These are phyloP conservation scores for Bipolaris oryzae DNA, from an alignment of 2,329 filamentous ascomycete genomes.

Conservation along the genomic window DNA sequence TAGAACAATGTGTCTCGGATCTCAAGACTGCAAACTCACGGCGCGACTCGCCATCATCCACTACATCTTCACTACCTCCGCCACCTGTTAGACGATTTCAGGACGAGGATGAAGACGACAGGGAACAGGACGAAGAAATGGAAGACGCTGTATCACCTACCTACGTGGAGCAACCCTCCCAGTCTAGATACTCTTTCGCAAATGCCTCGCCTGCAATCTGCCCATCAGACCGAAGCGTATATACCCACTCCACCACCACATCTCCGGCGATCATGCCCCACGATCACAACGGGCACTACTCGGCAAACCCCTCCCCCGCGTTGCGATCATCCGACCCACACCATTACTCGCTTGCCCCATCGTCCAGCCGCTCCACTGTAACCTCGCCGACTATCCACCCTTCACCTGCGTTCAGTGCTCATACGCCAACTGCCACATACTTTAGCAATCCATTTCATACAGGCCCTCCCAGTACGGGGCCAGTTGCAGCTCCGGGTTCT, in stretches of 20 bases:
- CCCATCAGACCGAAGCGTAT: slow-evolving; percentile 47
- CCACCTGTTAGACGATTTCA: slow-evolving; percentile 21
- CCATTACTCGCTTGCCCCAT: slow-evolving; percentile 54
- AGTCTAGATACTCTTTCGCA: slow-evolving; percentile 34
- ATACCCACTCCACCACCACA: slow-evolving; percentile 45
- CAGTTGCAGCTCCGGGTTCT: slow-evolving; percentile 27
- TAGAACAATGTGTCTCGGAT: slow-evolving; percentile 84
- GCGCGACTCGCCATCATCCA: slow-evolving; percentile 34
- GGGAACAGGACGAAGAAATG: slow-evolving; percentile 58
- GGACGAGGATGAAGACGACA: slow-evolving; percentile 53
- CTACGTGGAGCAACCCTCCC: slow-evolving; percentile 14
- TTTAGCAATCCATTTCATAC: slow-evolving; percentile 41
- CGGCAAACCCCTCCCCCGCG: slow-evolving; percentile 52
- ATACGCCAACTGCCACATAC: slow-evolving; percentile 36
- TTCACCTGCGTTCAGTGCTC: slow-evolving; percentile 52
- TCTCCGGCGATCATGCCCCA: slow-evolving; percentile 48
- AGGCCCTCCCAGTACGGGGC: slow-evolving; percentile 33
- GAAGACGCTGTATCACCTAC: slow-evolving; percentile 45
- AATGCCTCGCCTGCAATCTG: slow-evolving; percentile 44
- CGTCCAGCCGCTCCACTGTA: slow-evolving; percentile 46
- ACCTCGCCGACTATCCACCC: slow-evolving; percentile 45
- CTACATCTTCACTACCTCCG: slow-evolving; percentile 32
- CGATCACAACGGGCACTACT: slow-evolving; percentile 53
- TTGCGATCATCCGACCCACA: slow-evolving; percentile 53
- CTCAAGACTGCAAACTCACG: slow-evolving; percentile 62